Conservation (phyloP, 208 protist genomes). For the Phytomonas francai region DNA sequence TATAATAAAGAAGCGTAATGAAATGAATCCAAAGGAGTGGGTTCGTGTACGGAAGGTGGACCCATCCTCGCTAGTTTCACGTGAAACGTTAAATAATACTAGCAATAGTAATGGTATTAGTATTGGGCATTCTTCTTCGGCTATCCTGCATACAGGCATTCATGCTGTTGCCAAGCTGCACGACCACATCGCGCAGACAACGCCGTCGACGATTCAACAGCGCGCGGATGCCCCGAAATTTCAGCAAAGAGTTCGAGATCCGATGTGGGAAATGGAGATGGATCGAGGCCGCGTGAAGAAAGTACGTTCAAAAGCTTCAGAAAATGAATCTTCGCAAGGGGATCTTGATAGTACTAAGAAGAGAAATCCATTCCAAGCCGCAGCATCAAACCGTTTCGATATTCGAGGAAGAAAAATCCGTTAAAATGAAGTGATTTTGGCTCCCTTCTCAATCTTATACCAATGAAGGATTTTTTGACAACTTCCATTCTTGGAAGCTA, state of each 20-base stretch:
- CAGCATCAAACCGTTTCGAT: slow-evolving; percentile 29
- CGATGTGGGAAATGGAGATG: slow-evolving; percentile 82
- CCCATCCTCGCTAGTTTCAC: too few species aligned
- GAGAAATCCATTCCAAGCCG: slow-evolving; percentile 46
- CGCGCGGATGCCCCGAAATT: slow-evolving; percentile 53
- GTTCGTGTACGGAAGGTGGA: too few species aligned
- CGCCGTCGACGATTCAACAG: slow-evolving; percentile 37
- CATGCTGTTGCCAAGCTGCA: slow-evolving; percentile 41
- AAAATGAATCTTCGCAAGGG: slow-evolving; percentile 12
- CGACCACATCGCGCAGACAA: slow-evolving; percentile 16
- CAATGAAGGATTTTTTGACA: too few species aligned
- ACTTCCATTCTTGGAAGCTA: neutral
- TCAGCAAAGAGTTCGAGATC: slow-evolving; percentile 65
- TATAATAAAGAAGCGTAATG: too few species aligned
- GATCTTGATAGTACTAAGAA: neutral
- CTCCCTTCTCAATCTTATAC: too few species aligned
- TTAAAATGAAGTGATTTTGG: too few species aligned
- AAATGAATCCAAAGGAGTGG: too few species aligned
- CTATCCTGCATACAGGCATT: slow-evolving; percentile 23
- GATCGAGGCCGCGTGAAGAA: slow-evolving; percentile 81
- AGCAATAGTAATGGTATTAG: too few species aligned
- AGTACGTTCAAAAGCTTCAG: slow-evolving; percentile 31
- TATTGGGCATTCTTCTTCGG: too few species aligned
- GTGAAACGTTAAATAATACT: too few species aligned
- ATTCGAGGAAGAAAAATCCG: slow-evolving; percentile 24